A percentile compares a stretch with the other conserved stretches of the same genome.
Evolutionary conservation across 2,329 filamentous ascomycete genomes (phyloP).

Genomic region (Claviceps cyperi): DNA sequence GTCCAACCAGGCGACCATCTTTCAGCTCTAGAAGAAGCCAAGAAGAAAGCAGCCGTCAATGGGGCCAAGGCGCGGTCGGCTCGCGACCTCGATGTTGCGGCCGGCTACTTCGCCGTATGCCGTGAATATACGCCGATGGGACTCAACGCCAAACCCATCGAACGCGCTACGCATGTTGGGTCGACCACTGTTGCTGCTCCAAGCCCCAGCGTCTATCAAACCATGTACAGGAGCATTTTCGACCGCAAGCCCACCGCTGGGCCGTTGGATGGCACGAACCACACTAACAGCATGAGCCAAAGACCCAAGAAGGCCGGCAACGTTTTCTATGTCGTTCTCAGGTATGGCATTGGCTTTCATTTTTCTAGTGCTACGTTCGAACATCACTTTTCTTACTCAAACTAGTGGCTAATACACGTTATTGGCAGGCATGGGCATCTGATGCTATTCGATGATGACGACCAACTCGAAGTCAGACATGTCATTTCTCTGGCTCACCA

Average conservation of each 20-base stretch:
- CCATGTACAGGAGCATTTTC: conserved; percentile 94
- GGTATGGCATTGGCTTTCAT: conserved; percentile 34
- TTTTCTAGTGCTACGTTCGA: neutral
- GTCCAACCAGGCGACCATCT: conserved; percentile 50
- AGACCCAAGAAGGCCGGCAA: conserved; percentile 58
- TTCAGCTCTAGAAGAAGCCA: conserved; percentile 45
- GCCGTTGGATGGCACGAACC: conserved; percentile 33
- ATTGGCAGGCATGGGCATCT: conserved; percentile 67
- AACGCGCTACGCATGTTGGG: conserved; percentile 67
- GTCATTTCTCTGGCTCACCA: conserved; percentile 89
- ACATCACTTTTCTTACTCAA: neutral
- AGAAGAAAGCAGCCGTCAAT: conserved; percentile 38
- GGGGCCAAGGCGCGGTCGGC: conserved; percentile 40
- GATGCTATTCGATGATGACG: conserved; percentile 93
- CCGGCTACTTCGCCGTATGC: conserved; percentile 90
- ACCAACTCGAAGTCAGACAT: conserved; percentile 89
- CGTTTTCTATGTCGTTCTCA: conserved; percentile 82
- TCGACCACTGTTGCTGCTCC: conserved; percentile 59
- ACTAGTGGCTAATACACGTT: neutral
- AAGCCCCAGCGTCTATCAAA: conserved; percentile 91
- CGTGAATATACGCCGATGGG: conserved; percentile 85
- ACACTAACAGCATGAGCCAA: conserved; percentile 32
- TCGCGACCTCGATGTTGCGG: conserved; percentile 63
- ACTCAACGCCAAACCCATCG: conserved; percentile 83
- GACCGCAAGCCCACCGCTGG: conserved; percentile 50